Percentiles rank a stretch among this genome's conserved stretches.
phyloP scores from a whole-genome alignment of 2,329 filamentous ascomycete genomes.

The Alternaria sp. region DNA sequence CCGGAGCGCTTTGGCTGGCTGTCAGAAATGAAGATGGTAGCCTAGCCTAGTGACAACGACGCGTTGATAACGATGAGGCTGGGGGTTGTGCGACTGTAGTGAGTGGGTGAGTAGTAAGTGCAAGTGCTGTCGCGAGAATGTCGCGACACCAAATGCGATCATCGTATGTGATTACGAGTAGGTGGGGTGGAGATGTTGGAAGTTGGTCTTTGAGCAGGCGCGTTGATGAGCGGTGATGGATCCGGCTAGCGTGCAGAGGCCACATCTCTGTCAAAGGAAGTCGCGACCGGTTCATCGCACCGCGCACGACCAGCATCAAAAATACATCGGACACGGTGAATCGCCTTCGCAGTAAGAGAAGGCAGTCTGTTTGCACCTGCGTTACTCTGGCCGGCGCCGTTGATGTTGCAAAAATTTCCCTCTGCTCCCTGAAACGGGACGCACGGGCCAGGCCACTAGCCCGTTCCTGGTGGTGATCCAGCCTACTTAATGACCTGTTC shows the following conservation, averaged over 20 bases:
- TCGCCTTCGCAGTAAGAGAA: neutral
- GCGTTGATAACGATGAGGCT: neutral
- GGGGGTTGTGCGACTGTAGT: neutral
- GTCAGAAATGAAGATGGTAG: conserved; percentile 22
- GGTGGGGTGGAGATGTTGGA: neutral
- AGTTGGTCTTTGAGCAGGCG: conserved; percentile 16
- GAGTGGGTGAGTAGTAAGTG: neutral
- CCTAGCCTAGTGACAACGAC: conserved; percentile 21
- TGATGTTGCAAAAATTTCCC: conserved; percentile 37
- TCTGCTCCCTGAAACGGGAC: conserved; percentile 35
- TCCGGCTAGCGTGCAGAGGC: conserved; percentile 29
- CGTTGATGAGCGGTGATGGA: conserved; percentile 28
- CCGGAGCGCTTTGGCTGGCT: conserved; percentile 17
- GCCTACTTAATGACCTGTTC: conserved; percentile 26
- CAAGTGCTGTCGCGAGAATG: neutral
- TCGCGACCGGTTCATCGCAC: conserved; percentile 13
- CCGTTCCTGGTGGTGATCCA: conserved; percentile 23
- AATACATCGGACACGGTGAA: neutral
- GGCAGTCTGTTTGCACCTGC: neutral
- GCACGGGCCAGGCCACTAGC: conserved; percentile 27
- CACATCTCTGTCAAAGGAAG: conserved; percentile 24
- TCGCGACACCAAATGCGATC: neutral
- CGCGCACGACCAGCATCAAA: neutral
- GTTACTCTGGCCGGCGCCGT: conserved; percentile 25
- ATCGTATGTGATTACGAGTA: neutral